These are phyloP conservation scores for Beauveria bassiana DNA, from an alignment of 2,329 filamentous ascomycete genomes.

Conservation along the genomic window DNA sequence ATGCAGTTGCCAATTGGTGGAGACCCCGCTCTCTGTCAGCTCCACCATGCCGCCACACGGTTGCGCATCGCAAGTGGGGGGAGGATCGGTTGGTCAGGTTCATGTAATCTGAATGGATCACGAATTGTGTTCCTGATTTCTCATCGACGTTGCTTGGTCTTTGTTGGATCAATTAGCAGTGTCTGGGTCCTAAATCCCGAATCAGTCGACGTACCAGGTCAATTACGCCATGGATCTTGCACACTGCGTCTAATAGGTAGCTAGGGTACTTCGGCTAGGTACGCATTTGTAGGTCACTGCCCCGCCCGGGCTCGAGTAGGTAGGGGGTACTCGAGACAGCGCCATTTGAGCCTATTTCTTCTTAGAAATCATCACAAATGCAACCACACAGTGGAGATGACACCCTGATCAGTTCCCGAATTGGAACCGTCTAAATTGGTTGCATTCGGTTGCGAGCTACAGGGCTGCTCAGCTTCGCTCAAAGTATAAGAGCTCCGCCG, in stretches of 20 bases:
- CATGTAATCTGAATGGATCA: conserved; percentile 1
- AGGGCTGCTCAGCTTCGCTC: background rate
- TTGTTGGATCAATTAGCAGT: too few relatives aligned
- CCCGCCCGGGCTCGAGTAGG: background rate
- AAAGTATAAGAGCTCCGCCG: conserved; percentile 8
- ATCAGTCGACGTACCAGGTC: background rate
- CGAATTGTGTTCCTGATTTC: too few relatives aligned
- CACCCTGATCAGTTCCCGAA: background rate
- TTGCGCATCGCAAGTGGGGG: background rate
- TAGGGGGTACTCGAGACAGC: background rate
- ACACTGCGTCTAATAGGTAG: too few relatives aligned
- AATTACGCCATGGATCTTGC: background rate
- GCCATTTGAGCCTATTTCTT: background rate
- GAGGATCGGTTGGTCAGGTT: conserved; percentile 7
- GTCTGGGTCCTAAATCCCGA: background rate
- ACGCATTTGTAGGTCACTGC: background rate
- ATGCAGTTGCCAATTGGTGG: background rate
- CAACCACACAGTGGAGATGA: background rate
- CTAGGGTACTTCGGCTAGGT: background rate
- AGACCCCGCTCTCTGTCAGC: background rate
- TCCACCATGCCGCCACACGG: too few relatives aligned
- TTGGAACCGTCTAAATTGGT: background rate
- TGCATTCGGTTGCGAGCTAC: background rate
- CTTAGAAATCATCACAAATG: conserved; percentile 3
- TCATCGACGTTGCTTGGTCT: too few relatives aligned